Conservation (phyloP, 768 basidiomycete genomes). For the Lyophyllum shimeji region DNA sequence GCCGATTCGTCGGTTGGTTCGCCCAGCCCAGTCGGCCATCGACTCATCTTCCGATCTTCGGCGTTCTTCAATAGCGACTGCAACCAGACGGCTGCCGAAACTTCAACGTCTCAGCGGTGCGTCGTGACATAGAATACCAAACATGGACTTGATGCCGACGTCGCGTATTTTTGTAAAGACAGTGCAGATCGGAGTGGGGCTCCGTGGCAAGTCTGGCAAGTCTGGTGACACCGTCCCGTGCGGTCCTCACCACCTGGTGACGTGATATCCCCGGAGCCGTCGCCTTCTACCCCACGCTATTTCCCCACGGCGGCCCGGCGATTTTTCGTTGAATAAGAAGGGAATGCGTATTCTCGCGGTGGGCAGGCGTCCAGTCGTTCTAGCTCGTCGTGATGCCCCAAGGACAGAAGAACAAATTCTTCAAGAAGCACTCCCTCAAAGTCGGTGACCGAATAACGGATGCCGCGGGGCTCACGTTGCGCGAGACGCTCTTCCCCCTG, state of each 20-base stretch:
- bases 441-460: slow-evolving; percentile 32
- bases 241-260: slow-evolving; percentile 11
- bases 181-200: slow-evolving; percentile 4
- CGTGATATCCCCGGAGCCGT: slow-evolving; percentile 7
- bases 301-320: slow-evolving; percentile 14
- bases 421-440: slow-evolving; percentile 28
- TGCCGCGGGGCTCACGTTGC: slow-evolving; percentile 28
- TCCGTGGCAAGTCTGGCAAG: slow-evolving; percentile 8
- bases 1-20: no score
- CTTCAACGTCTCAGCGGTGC: no score
- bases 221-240: slow-evolving; percentile 13
- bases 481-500: slow-evolving; percentile 31
- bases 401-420: slow-evolving; percentile 13
- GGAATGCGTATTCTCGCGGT: not conserved
- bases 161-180: no score
- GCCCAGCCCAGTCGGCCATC: no score
- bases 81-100: no score
- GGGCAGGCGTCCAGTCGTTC: not conserved
- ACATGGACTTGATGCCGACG: no score
- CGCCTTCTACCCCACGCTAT: not conserved
- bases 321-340: slow-evolving; percentile 1
- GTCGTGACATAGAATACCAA: no score
- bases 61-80: no score
- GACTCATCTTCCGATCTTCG: no score
- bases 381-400: slow-evolving; percentile 7